Conservation (phyloP, 2,329 filamentous ascomycete genomes). For the Curvularia verruculosa region DNA sequence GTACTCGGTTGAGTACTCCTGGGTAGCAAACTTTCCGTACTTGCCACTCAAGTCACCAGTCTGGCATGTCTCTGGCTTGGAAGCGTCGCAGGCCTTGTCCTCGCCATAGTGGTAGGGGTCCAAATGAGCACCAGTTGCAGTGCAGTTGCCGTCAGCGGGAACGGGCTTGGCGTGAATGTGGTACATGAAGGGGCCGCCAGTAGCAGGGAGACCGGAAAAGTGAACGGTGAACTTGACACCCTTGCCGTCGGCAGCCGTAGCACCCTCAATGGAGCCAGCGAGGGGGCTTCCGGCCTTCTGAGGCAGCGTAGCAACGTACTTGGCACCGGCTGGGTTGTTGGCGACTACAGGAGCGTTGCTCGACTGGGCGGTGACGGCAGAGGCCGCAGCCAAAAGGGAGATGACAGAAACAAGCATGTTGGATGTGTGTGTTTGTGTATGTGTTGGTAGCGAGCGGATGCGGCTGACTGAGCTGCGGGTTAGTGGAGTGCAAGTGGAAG, state of each 20-base stretch:
- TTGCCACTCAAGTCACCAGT: slow-evolving; percentile 56
- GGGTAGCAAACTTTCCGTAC: slow-evolving; percentile 48
- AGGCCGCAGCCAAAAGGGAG: slow-evolving; percentile 38
- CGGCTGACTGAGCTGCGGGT: slow-evolving; percentile 13
- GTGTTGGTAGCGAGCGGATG: slow-evolving; percentile 15
- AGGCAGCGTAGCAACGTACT: slow-evolving; percentile 49
- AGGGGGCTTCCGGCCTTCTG: slow-evolving; percentile 41
- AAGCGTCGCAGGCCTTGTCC: slow-evolving; percentile 45
- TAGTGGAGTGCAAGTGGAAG: slow-evolving; percentile 15
- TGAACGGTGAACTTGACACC: slow-evolving; percentile 51
- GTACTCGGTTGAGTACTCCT: slow-evolving; percentile 46
- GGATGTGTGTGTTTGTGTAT: slow-evolving; percentile 17
- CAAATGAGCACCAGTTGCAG: slow-evolving; percentile 49
- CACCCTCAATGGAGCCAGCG: slow-evolving; percentile 44
- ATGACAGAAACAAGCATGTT: slow-evolving; percentile 43
- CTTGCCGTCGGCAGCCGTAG: slow-evolving; percentile 42
- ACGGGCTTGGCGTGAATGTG: slow-evolving; percentile 54
- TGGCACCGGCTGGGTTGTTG: slow-evolving; percentile 49
- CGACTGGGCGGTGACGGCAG: slow-evolving; percentile 38
- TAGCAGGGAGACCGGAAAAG: slow-evolving; percentile 49
- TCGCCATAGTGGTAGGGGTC: slow-evolving; percentile 53
- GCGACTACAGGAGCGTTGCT: slow-evolving; percentile 42
- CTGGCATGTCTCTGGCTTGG: slow-evolving; percentile 50
- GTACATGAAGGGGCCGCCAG: slow-evolving; percentile 56
- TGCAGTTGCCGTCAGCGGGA: slow-evolving; percentile 52